Evolutionary conservation across 257 asterid species (phyloP).

Genomic region (Gentiana straminea): DNA sequence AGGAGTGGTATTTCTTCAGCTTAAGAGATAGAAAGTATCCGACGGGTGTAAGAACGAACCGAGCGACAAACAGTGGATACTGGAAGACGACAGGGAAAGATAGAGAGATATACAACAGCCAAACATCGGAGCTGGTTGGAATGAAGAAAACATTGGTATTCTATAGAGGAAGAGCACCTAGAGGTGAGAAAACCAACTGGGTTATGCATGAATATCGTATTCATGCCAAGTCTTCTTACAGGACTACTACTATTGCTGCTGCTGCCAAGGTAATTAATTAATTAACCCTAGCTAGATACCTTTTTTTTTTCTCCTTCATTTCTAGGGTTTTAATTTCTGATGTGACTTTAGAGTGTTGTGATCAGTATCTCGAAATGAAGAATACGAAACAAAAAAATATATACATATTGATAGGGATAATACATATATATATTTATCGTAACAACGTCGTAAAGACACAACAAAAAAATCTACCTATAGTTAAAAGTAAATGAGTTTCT

Average conservation of each 20-base stretch:
- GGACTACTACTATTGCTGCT: constrained; percentile 19
- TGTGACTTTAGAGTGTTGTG: background rate
- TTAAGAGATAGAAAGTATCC: constrained; percentile 85
- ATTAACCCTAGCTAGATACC: no score
- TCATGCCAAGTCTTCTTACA: constrained; percentile 64
- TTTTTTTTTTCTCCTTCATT: background rate
- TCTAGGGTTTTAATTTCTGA: background rate
- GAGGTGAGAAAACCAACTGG: constrained; percentile 94
- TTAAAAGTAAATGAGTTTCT: no score
- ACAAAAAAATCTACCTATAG: background rate
- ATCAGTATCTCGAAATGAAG: background rate
- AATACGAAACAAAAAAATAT: background rate
- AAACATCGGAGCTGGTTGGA: constrained; percentile 62
- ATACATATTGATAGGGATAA: background rate
- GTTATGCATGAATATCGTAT: constrained; percentile 95
- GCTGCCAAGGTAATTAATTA: constrained; percentile 36
- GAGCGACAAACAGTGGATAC: constrained; percentile 84
- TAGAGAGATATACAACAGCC: constrained; percentile 71
- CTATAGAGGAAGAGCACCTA: constrained; percentile 84
- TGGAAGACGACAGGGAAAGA: constrained; percentile 96
- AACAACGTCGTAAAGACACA: no score
- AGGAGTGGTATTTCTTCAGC: constrained; percentile 93
- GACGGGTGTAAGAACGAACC: constrained; percentile 81
- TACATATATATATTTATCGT: no score
- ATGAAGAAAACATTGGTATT: constrained; percentile 93